Percentiles rank a stretch among this genome's conserved stretches.
Evolutionary conservation across 805 yeast species (phyloP).

Genomic region (Grigorovia jiainica): DNA sequence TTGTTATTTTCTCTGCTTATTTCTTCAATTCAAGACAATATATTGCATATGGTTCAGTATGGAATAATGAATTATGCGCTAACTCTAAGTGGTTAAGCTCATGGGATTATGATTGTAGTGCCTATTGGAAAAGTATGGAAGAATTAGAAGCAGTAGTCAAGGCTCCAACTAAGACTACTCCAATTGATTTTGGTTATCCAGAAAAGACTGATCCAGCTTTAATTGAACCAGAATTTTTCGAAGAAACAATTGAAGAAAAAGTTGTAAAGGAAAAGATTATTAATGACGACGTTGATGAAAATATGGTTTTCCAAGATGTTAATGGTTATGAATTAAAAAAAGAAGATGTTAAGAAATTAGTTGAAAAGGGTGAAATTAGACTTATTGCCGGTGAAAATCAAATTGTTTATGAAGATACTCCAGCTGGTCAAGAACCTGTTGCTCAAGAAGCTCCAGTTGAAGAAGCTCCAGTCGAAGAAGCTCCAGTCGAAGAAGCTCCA

Average conservation of each 20-base stretch:
- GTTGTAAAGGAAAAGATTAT: too few species aligned
- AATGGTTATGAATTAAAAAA: constrained; percentile 30
- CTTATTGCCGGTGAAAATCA: too few species aligned
- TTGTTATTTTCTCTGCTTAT: constrained; percentile 41
- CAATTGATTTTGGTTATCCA: constrained; percentile 2
- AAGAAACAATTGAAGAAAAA: constrained; percentile 6
- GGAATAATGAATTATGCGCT: constrained; percentile 67
- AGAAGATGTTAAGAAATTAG: constrained; percentile 23
- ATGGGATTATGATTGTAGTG: constrained; percentile 87
- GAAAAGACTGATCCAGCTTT: background rate
- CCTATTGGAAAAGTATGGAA: constrained; percentile 33
- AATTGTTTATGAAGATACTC: constrained; percentile 4
- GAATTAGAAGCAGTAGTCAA: constrained; percentile 13
- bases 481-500: constrained; percentile 4
- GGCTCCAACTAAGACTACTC: background rate
- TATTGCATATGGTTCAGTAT: constrained; percentile 63
- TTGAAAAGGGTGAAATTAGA: constrained; percentile 14
- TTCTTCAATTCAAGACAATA: constrained; percentile 60
- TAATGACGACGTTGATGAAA: too few species aligned
- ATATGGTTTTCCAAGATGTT: constrained; percentile 30
- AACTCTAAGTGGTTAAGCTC: constrained; percentile 45
- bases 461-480: constrained; percentile 2
- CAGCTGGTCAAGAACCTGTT: background rate
- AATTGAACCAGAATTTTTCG: constrained; percentile 2
- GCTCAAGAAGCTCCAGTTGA: constrained; percentile 2